These are phyloP conservation scores for Myxozyma lipomycoides DNA, from an alignment of 805 yeast genomes.

Conservation along the genomic window DNA sequence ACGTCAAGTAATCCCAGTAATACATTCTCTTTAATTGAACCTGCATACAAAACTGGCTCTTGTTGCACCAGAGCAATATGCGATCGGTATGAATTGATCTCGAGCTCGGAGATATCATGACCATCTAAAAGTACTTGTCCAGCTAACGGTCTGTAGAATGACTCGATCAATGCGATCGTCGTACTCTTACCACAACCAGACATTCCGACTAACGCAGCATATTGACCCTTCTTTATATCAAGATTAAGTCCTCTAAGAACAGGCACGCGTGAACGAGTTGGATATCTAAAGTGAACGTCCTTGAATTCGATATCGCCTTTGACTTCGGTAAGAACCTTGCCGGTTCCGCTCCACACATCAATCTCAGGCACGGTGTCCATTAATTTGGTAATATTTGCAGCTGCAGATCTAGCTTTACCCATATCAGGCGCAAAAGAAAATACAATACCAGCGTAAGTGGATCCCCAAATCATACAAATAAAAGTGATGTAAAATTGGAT, in stretches of 20 bases:
- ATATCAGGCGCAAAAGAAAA: too few relatives aligned
- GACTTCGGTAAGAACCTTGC: slow-evolving; percentile 32
- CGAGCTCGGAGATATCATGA: slow-evolving; percentile 44
- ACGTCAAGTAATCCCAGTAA: slow-evolving; percentile 39
- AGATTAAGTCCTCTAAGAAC: slow-evolving; percentile 31
- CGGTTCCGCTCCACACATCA: slow-evolving; percentile 33
- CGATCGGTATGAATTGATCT: slow-evolving; percentile 49
- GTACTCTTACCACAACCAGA: slow-evolving; percentile 48
- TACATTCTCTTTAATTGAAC: slow-evolving; percentile 71
- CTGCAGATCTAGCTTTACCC: slow-evolving; percentile 43
- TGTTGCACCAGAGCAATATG: slow-evolving; percentile 62
- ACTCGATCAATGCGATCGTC: slow-evolving; percentile 51
- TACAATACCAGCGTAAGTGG: slow-evolving; percentile 43
- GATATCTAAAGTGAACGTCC: slow-evolving; percentile 35
- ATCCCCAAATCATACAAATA: slow-evolving; percentile 40
- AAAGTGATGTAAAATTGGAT: slow-evolving; percentile 41
- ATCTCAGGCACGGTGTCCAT: slow-evolving; percentile 38
- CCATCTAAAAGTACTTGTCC: slow-evolving; percentile 55
- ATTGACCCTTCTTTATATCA: slow-evolving; percentile 65
- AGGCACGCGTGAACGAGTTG: slow-evolving; percentile 33
- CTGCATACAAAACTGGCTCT: slow-evolving; percentile 62
- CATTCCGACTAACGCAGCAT: slow-evolving; percentile 90
- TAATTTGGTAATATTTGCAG: slow-evolving; percentile 37
- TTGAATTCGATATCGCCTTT: slow-evolving; percentile 55
- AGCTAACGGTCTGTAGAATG: slow-evolving; percentile 49